Conservation (phyloP, 257 asterid species). For the Asclepias syriaca region DNA sequence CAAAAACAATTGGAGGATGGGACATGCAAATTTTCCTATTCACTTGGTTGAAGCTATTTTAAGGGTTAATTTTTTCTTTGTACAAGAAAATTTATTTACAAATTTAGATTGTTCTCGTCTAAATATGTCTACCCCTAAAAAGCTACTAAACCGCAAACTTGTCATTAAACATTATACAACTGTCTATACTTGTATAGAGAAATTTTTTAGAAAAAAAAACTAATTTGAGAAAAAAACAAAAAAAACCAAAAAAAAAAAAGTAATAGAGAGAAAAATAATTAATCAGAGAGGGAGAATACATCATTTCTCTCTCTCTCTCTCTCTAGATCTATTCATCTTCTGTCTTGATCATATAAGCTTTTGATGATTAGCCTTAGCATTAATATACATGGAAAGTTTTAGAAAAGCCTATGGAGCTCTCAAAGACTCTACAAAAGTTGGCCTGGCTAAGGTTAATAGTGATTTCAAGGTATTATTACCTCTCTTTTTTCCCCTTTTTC, state of each 20-base stretch:
- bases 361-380: neutral
- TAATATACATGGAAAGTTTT: slow-evolving; percentile 62
- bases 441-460: slow-evolving; percentile 96
- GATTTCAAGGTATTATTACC: slow-evolving; percentile 67
- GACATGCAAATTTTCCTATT: no score
- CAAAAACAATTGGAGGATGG: no score
- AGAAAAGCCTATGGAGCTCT: slow-evolving; percentile 94
- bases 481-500: neutral
- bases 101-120: no score
- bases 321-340: neutral
- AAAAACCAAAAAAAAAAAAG: neutral
- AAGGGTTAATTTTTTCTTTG: no score
- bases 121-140: neutral
- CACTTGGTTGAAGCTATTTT: no score
- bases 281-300: neutral
- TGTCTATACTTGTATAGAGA: neutral
- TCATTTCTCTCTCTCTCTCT: neutral
- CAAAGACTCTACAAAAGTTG: slow-evolving; percentile 89
- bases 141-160: neutral
- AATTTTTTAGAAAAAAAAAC: neutral
- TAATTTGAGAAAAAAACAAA: neutral
- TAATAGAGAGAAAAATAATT: neutral
- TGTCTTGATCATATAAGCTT: neutral
- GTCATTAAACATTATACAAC: neutral
- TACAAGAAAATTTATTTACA: no score